Base-by-base conservation (phyloP, 306 rosid genomes). In the Rubus parviflorus region DNA sequence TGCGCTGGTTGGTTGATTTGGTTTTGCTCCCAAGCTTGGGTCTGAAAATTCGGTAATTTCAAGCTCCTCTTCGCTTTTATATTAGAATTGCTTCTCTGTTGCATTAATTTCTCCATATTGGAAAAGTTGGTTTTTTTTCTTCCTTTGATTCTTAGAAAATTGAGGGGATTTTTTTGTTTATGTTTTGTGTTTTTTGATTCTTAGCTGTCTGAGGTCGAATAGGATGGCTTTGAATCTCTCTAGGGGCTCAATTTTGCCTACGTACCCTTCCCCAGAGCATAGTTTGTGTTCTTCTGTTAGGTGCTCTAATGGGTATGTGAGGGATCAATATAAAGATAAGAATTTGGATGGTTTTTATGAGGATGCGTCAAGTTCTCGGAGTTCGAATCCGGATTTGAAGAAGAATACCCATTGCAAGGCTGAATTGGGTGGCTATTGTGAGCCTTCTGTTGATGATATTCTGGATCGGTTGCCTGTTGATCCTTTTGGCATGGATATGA, bases 401-500 rank as follows among this genome's bases (percentile, higher is more conserved):
- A 64, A 61, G 3, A 35, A 8, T 7, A 54, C 77, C 54, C 58
- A 61, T 25, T 68, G 65, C 7, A 42, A 74, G 71, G 53, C 56
- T 76, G 80, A 80, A 49, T 73, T 84, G 54, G 80, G 69, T 53
- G 85, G 66, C 41, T 30, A 19, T 43, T 74, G 75, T 53, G 88
- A 83, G 52, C 74, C 45, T 11, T 63, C 30, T 54, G 76, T 2
- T 73, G 88, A 85, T 75, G 97, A 87, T 72, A 53, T 88, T 81
- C 73, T 78, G 74, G 89, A 83, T 83, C 82, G 22, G n/a, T 85
- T 90, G 79, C 95, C 93, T 8, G 72, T 47, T 63, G 97, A 92
- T 81, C 97, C 97, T 38, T 90, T 88, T 76, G 95, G 82, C 19
- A 87, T 88, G 91, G 85, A 82, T 71, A 73, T 75, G 15, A 75